Evolutionary conservation across 176 grass and related monocot species (phyloP).

Genomic region (Oryza brachyantha): DNA sequence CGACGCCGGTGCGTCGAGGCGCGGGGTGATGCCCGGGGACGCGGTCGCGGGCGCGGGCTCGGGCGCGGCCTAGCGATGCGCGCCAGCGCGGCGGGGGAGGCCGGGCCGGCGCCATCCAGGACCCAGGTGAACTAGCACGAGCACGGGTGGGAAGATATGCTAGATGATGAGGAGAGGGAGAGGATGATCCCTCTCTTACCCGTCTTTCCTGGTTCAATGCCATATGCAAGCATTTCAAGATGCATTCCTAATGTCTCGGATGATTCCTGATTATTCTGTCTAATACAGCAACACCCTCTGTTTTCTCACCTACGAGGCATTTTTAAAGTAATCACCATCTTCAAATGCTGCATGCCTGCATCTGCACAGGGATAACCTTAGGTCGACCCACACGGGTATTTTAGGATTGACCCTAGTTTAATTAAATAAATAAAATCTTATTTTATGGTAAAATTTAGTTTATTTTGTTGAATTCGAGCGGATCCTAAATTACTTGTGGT

Average conservation of each 20-base stretch:
- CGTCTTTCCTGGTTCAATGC: too few relatives aligned
- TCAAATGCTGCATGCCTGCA: too few relatives aligned
- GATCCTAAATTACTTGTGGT: too few relatives aligned
- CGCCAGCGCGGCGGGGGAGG: slow-evolving; percentile 20
- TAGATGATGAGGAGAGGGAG: too few relatives aligned
- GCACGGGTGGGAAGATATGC: too few relatives aligned
- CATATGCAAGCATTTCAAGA: neutral
- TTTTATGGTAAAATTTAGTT: too few relatives aligned
- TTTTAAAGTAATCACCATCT: too few relatives aligned
- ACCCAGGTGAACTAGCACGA: slow-evolving; percentile 28
- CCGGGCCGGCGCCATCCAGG: slow-evolving; percentile 21
- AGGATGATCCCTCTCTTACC: neutral
- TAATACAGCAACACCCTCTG: neutral
- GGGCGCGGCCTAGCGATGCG: neutral
- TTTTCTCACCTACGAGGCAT: neutral
- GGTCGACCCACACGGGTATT: too few relatives aligned
- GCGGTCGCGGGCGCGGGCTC: neutral
- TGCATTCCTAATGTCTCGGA: neutral
- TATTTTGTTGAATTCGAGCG: too few relatives aligned
- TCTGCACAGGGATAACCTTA: too few relatives aligned
- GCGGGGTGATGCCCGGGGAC: neutral
- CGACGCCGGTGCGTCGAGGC: neutral
- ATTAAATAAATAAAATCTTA: too few relatives aligned
- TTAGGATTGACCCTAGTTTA: too few relatives aligned
- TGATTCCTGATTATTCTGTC: neutral